Evolutionary conservation across 2,329 filamentous ascomycete species (phyloP).

Genomic region (Epichloe gansuensis): DNA sequence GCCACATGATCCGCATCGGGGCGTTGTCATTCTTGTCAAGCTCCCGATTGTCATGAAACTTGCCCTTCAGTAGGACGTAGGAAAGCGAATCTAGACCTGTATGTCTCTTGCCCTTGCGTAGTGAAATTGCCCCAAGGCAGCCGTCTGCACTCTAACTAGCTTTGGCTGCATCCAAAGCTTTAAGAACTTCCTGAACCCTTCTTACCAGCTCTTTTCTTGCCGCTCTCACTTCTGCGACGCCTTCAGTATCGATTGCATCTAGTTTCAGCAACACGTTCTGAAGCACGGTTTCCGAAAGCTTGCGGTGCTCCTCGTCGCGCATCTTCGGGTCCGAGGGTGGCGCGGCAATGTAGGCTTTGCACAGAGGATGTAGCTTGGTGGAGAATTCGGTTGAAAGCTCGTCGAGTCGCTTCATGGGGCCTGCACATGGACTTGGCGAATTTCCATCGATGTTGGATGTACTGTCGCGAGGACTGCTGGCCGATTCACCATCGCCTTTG

Average conservation of each 20-base stretch:
- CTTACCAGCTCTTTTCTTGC: conserved; percentile 61
- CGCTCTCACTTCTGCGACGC: conserved; percentile 49
- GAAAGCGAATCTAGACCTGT: not conserved
- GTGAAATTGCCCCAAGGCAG: not conserved
- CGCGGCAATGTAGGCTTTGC: conserved; percentile 43
- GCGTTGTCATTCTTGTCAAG: not conserved
- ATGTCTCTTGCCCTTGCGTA: not conserved
- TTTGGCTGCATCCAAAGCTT: conserved; percentile 43
- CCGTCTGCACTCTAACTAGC: conserved; percentile 3
- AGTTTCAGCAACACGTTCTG: conserved; percentile 65
- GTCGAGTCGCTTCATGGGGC: conserved; percentile 44
- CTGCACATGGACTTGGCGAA: conserved; percentile 21
- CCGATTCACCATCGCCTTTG: conserved; percentile 25
- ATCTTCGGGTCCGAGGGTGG: conserved; percentile 57
- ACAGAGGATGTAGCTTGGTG: conserved; percentile 51
- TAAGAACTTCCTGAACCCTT: conserved; percentile 55
- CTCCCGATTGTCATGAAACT: not conserved
- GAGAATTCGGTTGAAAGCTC: conserved; percentile 53
- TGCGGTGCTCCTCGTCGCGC: conserved; percentile 60
- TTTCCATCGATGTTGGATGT: conserved; percentile 22
- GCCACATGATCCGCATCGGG: not conserved
- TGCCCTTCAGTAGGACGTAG: not conserved
- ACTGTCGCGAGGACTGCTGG: conserved; percentile 33
- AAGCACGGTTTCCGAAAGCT: conserved; percentile 62
- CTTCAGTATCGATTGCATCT: conserved; percentile 63